Base-by-base conservation (phyloP, 1,284 basidiomycete genomes). In the Microstroma glucosiphilum region DNA sequence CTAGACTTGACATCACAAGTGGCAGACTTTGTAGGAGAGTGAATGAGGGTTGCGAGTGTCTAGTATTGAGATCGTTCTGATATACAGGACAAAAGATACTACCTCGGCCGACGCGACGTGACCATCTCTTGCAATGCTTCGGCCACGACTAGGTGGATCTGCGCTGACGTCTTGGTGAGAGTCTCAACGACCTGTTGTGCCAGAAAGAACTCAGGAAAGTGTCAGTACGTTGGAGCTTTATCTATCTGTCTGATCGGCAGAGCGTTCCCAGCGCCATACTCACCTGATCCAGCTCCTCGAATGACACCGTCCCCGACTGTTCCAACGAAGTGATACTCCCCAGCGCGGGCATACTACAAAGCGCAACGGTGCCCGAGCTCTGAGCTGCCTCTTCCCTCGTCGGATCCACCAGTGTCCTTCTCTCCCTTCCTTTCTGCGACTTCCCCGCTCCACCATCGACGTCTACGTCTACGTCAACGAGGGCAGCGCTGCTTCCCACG, bases 281-380 rank as follows among this genome's bases (percentile, higher is more conserved):
- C 30, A 37, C 30, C 30, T 21, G 21, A 13, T 54, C 51, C 15
- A 54, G 13, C 15, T 54, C 51, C 21, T 54, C 51, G 7, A 54
- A 25, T 17, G 21, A n/a, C 43, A 21, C 43, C 3, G 6, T 3
- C 6, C 43, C 43, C 3, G 43, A 48, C 59, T 61, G 57, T 12
- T 60, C 57, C 23, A 93, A 66, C 73, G 85, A 89, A 1, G 92
- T 93, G 12, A 93, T 82, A 11, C 85, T 88, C n/a, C 85, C 87
- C n/a, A 97, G 82, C 0, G 93, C 92, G 57, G 94, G 93, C 83
- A 97, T 87, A 64, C 87, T 89, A 0, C 91, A 86, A 30, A 93
- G 79, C 0, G 89, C 84, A 15, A 96, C 67, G 19, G 84, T 86
- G 0, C 88, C 88, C 17, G 1, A 66, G 40, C 88, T 84, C 1